Conservation (phyloP, 2,329 filamentous ascomycete genomes). For the Arthrinium puccinioides region DNA sequence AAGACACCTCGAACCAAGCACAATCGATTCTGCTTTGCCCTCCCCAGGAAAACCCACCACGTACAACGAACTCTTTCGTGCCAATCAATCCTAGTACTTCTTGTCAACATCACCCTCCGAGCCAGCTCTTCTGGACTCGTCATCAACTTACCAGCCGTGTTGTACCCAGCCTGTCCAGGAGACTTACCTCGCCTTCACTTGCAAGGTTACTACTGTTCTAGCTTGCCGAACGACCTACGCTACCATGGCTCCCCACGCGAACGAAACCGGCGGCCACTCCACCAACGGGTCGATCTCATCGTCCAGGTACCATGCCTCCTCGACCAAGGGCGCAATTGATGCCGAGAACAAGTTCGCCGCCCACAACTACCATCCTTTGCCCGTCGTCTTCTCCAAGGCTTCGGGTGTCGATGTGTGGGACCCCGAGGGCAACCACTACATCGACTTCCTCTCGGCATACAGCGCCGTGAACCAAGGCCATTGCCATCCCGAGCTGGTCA, state of each 20-base stretch:
- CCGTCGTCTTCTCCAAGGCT: constrained; percentile 84
- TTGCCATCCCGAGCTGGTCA: constrained; percentile 93
- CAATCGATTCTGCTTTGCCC: too few relatives aligned
- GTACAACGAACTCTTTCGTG: too few relatives aligned
- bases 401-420: constrained; percentile 91
- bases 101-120: too few relatives aligned
- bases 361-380: constrained; percentile 98
- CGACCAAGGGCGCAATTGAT: constrained; percentile 72
- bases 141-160: too few relatives aligned
- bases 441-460: constrained; percentile 97
- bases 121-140: too few relatives aligned
- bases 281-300: constrained; percentile 24
- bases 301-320: constrained; percentile 63
- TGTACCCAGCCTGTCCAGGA: too few relatives aligned
- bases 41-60: too few relatives aligned
- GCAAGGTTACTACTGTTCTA: too few relatives aligned
- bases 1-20: too few relatives aligned
- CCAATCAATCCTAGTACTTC: too few relatives aligned
- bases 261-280: constrained; percentile 28
- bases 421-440: constrained; percentile 88
- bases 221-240: too few relatives aligned
- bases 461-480: constrained; percentile 97
- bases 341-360: constrained; percentile 80
- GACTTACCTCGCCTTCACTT: too few relatives aligned
- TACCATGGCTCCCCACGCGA: constrained; percentile 54